phyloP scores from a whole-genome alignment of 495 filamentous ascomycete genomes.

The Lophiostoma macrostomum region DNA sequence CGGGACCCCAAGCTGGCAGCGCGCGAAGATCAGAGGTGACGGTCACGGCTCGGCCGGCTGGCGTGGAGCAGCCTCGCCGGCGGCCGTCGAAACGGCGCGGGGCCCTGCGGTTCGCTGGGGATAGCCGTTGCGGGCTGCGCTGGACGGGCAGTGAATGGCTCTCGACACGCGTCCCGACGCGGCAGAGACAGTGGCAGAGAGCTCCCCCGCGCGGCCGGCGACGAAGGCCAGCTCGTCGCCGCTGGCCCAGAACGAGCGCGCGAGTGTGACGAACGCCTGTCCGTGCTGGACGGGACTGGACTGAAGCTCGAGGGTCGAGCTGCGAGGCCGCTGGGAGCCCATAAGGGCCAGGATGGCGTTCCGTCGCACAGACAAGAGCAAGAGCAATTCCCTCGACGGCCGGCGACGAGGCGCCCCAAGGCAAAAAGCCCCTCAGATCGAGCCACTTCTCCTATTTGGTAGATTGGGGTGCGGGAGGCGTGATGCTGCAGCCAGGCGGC shows the following conservation, averaged over 20 bases:
- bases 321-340: neutral
- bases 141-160: no score
- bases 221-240: neutral
- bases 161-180: no score
- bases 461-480: neutral
- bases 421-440: constrained; percentile 5
- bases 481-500: constrained; percentile 2
- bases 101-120: neutral
- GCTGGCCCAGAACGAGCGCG: constrained; percentile 7
- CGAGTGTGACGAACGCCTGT: constrained; percentile 26
- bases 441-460: constrained; percentile 6
- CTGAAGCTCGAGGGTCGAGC: neutral
- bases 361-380: constrained; percentile 21
- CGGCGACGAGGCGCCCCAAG: constrained; percentile 3
- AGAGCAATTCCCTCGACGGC: constrained; percentile 6
- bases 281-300: constrained; percentile 19
- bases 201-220: no score
- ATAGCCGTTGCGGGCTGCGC: no score
- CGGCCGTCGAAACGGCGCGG: constrained; percentile 7
- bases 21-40: neutral
- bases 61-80: constrained; percentile 16
- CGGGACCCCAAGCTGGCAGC: constrained; percentile 4
- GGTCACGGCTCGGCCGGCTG: neutral
- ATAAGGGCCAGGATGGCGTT: constrained; percentile 8
- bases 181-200: no score